Conservation (phyloP, 768 basidiomycete genomes). For the Goffeauzyma gilvescens region DNA sequence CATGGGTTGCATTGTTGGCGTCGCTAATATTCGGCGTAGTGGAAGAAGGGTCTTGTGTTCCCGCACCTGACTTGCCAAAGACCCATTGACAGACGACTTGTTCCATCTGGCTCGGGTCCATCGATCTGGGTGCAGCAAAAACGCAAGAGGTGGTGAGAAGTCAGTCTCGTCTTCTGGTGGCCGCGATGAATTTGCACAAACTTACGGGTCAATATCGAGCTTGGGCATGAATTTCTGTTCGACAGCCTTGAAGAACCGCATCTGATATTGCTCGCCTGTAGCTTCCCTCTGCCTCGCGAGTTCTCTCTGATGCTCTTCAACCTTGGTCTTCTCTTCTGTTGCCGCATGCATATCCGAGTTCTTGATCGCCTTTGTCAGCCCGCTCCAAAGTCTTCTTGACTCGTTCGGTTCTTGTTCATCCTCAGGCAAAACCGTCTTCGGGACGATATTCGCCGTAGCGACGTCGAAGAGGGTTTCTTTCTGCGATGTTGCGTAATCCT, state of each 20-base stretch:
- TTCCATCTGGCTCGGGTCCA: conserved; percentile 47
- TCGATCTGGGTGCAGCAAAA: conserved; percentile 5
- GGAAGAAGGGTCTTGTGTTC: background rate
- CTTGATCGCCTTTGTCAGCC: conserved; percentile 66
- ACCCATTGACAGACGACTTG: conserved; percentile 60
- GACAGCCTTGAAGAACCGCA: conserved; percentile 59
- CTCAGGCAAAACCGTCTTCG: conserved; percentile 70
- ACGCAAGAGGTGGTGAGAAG: background rate
- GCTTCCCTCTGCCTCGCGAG: conserved; percentile 54
- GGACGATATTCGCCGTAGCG: conserved; percentile 49
- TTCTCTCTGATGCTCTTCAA: conserved; percentile 85
- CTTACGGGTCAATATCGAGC: conserved; percentile 35
- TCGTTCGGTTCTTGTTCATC: conserved; percentile 77
- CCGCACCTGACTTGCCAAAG: conserved; percentile 33
- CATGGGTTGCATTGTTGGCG: background rate
- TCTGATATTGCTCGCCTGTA: conserved; percentile 46
- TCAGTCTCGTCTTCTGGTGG: too few relatives aligned
- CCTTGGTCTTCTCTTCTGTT: conserved; percentile 66
- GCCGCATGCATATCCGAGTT: conserved; percentile 86
- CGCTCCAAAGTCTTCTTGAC: conserved; percentile 69
- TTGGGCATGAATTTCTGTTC: conserved; percentile 71
- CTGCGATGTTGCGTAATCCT: conserved; percentile 44
- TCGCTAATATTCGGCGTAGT: background rate
- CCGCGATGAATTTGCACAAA: conserved; percentile 22
- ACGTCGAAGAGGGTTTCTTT: conserved; percentile 73